Base-by-base conservation (phyloP, 1,139 yeast species). In the Barnettozyma hawaiiensis region DNA sequence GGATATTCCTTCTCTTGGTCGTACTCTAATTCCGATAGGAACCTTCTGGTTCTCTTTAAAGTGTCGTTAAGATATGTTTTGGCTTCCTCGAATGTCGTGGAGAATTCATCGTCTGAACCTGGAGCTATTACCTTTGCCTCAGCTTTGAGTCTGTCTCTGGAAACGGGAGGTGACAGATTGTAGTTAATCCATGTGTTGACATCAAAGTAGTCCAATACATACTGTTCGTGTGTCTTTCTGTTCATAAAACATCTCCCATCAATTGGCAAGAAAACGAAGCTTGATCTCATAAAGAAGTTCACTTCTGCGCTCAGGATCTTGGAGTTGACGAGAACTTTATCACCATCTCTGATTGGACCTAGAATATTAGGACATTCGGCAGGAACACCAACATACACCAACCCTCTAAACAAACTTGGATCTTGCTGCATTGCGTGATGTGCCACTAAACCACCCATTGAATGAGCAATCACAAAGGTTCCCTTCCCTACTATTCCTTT, bases 371-470 rank as follows among this genome's bases (percentile, higher is more conserved):
- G 78, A 61, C 96, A 87, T 55, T 85, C 87, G 28, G 81, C 70
- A 2, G 97, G 97, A 0, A 79, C 76, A 1, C 97, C 97, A 2
- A 78, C 94, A 55, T 86, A 89, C 3, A 89, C 61, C 2, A 89
- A 55, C 0, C 92, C 90, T 47, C 92, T 67, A 55, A 89, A 75
- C 35, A 86, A 62, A 10, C 73, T 66, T 0, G 96, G 90, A 44
- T 78, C 73, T 37, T 67, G 66, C 45, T 82, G 85, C 70, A 89
- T 67, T 0, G 85, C 85, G 44, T 83, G 83, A 55, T 86, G 96
- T 0, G 95, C 79, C 18, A 89, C 73, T 19, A 89, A 59, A 0
- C 97, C 97, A 40, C 97, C 97, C 96, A 89, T 87, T 0, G 96
- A 86, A 61, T 89, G 97, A 0, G 94, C 94, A 44, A 89, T 77